Evolutionary conservation across 2,329 filamentous ascomycete genomes (phyloP).

Genomic region (Ceratocystis eucalypticola): DNA sequence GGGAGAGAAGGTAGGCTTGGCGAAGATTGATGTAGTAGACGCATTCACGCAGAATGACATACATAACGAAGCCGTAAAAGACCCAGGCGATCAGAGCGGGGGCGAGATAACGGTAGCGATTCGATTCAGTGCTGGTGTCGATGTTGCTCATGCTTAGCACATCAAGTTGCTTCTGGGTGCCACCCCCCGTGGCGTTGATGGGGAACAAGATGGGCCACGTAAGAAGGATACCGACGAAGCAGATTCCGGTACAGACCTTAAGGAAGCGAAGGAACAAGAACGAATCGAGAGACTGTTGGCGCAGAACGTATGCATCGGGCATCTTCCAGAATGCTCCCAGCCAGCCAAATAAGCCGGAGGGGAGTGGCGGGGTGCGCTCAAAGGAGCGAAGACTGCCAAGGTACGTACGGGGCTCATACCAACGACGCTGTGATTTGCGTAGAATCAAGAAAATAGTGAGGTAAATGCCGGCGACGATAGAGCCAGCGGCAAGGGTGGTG

Average conservation of each 20-base stretch:
- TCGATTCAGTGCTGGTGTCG: constrained; percentile 32
- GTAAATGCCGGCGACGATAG: constrained; percentile 30
- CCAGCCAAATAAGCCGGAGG: constrained; percentile 49
- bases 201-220: constrained; percentile 82
- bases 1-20: constrained; percentile 81
- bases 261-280: constrained; percentile 76
- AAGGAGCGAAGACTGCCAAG: constrained; percentile 33
- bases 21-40: constrained; percentile 88
- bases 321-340: constrained; percentile 48
- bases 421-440: constrained; percentile 33
- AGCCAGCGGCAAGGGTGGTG: constrained; percentile 40
- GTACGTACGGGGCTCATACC: constrained; percentile 39
- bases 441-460: constrained; percentile 34
- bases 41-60: constrained; percentile 72
- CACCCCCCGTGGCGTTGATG: constrained; percentile 72
- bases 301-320: constrained; percentile 61
- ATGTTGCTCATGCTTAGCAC: constrained; percentile 70
- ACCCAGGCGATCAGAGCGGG: constrained; percentile 70
- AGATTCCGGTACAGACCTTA: constrained; percentile 56
- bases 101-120: constrained; percentile 60
- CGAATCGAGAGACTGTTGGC: constrained; percentile 74
- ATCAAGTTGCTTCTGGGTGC: constrained; percentile 52
- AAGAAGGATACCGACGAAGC: constrained; percentile 68
- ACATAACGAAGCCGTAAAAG: constrained; percentile 79
- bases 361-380: constrained; percentile 44